These are phyloP conservation scores for Apophysomyces ossiformis DNA, from an alignment of 371 early-diverging fungal species.

Conservation along the genomic window DNA sequence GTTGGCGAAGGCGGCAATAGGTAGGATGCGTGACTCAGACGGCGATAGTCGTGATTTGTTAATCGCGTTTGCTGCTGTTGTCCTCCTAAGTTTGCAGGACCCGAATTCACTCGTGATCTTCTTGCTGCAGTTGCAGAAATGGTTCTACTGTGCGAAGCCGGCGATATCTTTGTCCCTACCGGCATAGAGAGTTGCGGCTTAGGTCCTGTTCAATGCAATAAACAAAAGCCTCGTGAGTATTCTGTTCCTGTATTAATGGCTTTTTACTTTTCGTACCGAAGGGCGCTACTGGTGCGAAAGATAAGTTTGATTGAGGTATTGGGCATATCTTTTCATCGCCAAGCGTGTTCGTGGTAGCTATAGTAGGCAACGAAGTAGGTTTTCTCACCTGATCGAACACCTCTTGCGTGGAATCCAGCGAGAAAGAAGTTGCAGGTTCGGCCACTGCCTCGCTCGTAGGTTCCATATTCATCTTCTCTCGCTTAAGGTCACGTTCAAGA, in stretches of 20 bases:
- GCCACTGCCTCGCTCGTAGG: slow-evolving; percentile 75
- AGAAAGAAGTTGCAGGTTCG: slow-evolving; percentile 62
- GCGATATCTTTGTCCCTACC: neutral
- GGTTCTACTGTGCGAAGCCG: neutral
- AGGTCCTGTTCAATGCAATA: slow-evolving; percentile 1
- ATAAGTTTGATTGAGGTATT: neutral
- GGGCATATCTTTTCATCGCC: slow-evolving; percentile 25
- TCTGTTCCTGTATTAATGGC: slow-evolving; percentile 2
- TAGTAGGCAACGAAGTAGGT: slow-evolving; percentile 41
- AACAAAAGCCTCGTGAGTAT: neutral
- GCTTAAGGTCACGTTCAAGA: slow-evolving; percentile 96
- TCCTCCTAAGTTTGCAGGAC: slow-evolving; percentile 28
- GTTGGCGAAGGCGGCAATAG: slow-evolving; percentile 13
- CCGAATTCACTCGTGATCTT: slow-evolving; percentile 49
- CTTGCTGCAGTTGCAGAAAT: slow-evolving; percentile 13
- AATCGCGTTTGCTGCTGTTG: slow-evolving; percentile 28
- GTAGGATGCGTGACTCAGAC: slow-evolving; percentile 31
- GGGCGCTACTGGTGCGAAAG: neutral
- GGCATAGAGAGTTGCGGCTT: neutral
- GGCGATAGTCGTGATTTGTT: slow-evolving; percentile 16
- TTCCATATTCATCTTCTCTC: slow-evolving; percentile 85
- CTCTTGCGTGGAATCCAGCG: slow-evolving; percentile 62
- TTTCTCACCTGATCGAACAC: slow-evolving; percentile 60
- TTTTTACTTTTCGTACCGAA: slow-evolving; percentile 5
- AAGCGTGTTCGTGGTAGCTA: slow-evolving; percentile 38